Percentiles rank a stretch among this genome's conserved stretches.
phyloP scores from a whole-genome alignment of 177 flowering plant genomes.

The Vitis hybrid region DNA sequence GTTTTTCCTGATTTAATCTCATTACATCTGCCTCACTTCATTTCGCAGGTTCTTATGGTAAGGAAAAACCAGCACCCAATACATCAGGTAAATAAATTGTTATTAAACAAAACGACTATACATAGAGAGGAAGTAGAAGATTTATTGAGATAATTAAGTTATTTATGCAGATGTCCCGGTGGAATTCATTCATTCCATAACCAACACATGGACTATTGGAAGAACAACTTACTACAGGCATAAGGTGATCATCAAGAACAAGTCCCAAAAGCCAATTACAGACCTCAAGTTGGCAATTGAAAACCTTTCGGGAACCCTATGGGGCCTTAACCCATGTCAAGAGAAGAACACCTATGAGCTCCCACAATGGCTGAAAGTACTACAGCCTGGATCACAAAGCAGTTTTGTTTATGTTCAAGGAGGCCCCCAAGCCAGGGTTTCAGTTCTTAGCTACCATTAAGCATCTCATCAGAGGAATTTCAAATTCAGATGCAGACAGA shows the following conservation, averaged over 20 bases:
- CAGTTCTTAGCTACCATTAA: constrained; percentile 59
- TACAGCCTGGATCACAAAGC: constrained; percentile 52
- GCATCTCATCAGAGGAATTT: neutral
- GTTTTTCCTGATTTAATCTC: too few species aligned
- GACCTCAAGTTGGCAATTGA: constrained; percentile 51
- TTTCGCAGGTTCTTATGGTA: constrained; percentile 13
- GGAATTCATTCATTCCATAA: constrained; percentile 65
- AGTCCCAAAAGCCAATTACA: constrained; percentile 52
- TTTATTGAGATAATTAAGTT: too few species aligned
- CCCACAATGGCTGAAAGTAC: constrained; percentile 50
- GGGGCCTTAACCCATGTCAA: constrained; percentile 58
- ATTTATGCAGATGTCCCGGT: constrained; percentile 50
- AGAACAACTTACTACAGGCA: constrained; percentile 53
- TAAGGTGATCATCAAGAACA: constrained; percentile 69
- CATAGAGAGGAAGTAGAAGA: too few species aligned
- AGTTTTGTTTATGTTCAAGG: constrained; percentile 79
- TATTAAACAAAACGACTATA: neutral
- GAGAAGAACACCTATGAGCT: constrained; percentile 53
- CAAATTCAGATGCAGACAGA: too few species aligned
- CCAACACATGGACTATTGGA: constrained; percentile 49
- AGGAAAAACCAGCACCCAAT: constrained; percentile 13
- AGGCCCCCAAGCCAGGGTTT: constrained; percentile 75
- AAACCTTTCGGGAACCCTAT: constrained; percentile 64
- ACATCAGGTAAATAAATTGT: constrained; percentile 14
- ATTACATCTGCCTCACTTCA: too few species aligned